Conservation (phyloP, 2,329 filamentous ascomycete species). For the Penicillium sp. region DNA sequence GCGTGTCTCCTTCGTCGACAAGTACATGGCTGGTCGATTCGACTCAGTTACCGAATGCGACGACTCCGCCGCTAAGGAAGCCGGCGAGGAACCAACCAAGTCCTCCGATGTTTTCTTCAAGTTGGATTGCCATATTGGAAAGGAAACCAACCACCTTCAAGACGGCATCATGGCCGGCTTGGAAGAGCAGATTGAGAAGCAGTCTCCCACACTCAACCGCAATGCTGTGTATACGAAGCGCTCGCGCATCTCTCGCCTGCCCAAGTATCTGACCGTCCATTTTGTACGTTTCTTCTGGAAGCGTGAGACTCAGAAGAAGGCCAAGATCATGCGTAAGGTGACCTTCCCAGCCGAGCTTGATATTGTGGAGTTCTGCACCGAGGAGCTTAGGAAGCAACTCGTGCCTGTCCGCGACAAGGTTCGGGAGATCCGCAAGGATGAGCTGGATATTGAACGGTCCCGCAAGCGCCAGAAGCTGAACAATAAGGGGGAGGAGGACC, state of each 20-base stretch:
- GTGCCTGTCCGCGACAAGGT: constrained; percentile 96
- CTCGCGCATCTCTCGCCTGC: constrained; percentile 84
- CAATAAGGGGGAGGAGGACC: constrained; percentile 57
- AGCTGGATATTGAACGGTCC: constrained; percentile 86
- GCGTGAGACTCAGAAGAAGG: constrained; percentile 92
- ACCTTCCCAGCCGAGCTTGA: constrained; percentile 94
- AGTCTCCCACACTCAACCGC: constrained; percentile 72
- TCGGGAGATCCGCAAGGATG: constrained; percentile 90
- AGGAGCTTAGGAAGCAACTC: constrained; percentile 78
- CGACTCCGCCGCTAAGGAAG: constrained; percentile 73
- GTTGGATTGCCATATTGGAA: constrained; percentile 92
- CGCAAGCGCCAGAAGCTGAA: constrained; percentile 86
- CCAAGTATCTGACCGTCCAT: constrained; percentile 94
- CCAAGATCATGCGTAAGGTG: constrained; percentile 99
- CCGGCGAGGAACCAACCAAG: constrained; percentile 68
- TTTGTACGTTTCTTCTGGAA: constrained; percentile 99
- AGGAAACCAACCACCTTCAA: constrained; percentile 81
- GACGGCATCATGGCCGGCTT: constrained; percentile 84
- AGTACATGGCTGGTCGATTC: constrained; percentile 84
- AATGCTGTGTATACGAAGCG: constrained; percentile 86
- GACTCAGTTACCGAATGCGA: constrained; percentile 79
- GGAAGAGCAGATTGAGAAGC: constrained; percentile 89
- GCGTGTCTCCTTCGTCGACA: constrained; percentile 77
- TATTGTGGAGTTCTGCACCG: constrained; percentile 91
- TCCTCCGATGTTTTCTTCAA: constrained; percentile 81